A percentile compares a stretch with the other conserved stretches of the same genome.
These are phyloP conservation scores for Mucor indicus DNA, from an alignment of 371 early-diverging fungal species.

Conservation along the genomic window DNA sequence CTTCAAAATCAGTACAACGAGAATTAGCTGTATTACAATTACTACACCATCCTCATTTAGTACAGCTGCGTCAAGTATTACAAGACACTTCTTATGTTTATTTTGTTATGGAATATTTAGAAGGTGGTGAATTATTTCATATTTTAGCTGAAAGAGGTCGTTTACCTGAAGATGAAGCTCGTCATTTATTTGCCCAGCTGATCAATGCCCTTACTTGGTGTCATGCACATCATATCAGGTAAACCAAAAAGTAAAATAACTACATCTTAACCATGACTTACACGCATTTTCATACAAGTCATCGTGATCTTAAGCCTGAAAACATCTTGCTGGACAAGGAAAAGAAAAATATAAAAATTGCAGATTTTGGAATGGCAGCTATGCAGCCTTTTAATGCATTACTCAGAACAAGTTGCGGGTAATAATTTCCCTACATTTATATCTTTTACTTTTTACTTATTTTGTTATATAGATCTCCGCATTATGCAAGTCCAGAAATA, in stretches of 20 bases:
- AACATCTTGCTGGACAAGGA: conserved; percentile 67
- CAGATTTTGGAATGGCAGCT: conserved; percentile 84
- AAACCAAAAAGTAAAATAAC: conserved; percentile 45
- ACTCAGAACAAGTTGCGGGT: conserved; percentile 80
- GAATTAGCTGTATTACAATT: conserved; percentile 90
- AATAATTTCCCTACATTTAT: not conserved
- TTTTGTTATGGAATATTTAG: conserved; percentile 93
- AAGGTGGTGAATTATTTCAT: conserved; percentile 95
- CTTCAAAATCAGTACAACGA: conserved; percentile 77
- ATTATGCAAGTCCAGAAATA: conserved; percentile 42
- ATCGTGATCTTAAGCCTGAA: conserved; percentile 69
- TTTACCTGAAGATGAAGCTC: conserved; percentile 82
- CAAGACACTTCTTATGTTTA: conserved; percentile 68
- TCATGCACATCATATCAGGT: conserved; percentile 79
- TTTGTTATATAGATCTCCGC: conserved; percentile 21
- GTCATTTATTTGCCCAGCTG: conserved; percentile 89
- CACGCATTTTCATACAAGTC: conserved; percentile 19
- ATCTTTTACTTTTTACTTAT: not conserved
- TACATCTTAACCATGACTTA: not conserved
- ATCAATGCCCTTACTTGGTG: conserved; percentile 89
- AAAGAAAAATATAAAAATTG: conserved; percentile 73
- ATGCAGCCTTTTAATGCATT: conserved; percentile 60
- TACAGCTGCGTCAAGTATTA: conserved; percentile 83
- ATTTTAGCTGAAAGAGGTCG: conserved; percentile 82
- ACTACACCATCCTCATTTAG: conserved; percentile 86